Base-by-base conservation (phyloP, 2,329 filamentous ascomycete genomes). In the Phialocephala sp. region DNA sequence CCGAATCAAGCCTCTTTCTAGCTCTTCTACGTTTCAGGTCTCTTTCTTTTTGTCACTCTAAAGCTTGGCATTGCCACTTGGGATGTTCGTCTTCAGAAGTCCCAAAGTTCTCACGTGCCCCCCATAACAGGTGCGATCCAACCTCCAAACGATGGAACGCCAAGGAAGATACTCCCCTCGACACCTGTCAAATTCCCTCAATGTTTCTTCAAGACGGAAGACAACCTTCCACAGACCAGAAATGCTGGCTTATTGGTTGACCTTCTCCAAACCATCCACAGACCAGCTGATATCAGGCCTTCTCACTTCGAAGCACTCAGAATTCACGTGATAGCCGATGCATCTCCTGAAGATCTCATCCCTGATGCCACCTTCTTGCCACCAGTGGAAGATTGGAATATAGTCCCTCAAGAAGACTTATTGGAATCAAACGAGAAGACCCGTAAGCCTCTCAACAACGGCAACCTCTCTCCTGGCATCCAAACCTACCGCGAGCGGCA, bases 401-500 rank as follows among this genome's bases (percentile, higher is more conserved):
- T 69, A 32, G 68, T 76, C 15, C 57, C 66, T 14, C 45, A 58
- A 22, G 70, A 75, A 22, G 66, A 69, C 24, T 61, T 75, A 36
- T 77, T 81, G 57, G 41, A 77, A 76, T 68, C 66, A n/a, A 85
- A 87, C 64, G 77, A 81, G 47, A 77, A 79, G 43, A 85, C 85
- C 22, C 80, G 81, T 20, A 77, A 69, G 35, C 80, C 77, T 4
- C 76, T 89, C 56, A 83, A 79, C 69, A 87, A 84, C 62, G 84
- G 84, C 27, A 83, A 80, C 62, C 71, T 80, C 22, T 86, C 85
- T 1, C 87, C 87, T 1, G 87, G 87, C 43, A 84, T 83, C 59
- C 81, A 84, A 62, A 81, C 83, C 47, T 90, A 88, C 69, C 74
- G 85, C 11, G 87, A 90, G 67, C 84, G 87, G 60, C 82, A 81